Conservation (phyloP, 352 stramenopile genomes). For the Phytophthora tubulina region DNA sequence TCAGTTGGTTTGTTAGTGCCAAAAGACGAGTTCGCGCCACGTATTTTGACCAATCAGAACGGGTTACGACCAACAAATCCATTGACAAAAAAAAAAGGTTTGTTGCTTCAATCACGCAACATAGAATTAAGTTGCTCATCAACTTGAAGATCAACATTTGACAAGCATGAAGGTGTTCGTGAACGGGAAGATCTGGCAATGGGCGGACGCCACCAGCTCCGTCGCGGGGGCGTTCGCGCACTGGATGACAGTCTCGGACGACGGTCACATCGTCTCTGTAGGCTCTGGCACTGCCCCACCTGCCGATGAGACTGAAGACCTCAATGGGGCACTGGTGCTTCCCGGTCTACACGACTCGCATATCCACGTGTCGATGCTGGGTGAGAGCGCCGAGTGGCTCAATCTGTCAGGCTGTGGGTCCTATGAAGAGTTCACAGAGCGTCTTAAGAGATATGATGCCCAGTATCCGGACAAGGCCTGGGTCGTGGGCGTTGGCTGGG, state of each 20-base stretch:
- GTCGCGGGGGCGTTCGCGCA: conserved; percentile 37
- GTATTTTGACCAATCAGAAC: conserved; percentile 26
- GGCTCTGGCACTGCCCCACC: conserved; percentile 34
- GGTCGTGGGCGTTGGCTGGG: conserved; percentile 89
- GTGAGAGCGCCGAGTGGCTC: conserved; percentile 87
- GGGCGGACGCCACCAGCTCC: conserved; percentile 27
- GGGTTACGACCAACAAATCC: too few species aligned
- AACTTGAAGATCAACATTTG: conserved; percentile 3
- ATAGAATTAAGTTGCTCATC: neutral
- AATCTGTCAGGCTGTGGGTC: conserved; percentile 79
- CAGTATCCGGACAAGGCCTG: conserved; percentile 75
- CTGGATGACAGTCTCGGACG: conserved; percentile 72
- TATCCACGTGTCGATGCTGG: conserved; percentile 89
- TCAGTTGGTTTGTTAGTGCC: conserved; percentile 26
- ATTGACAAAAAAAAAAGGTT: too few species aligned
- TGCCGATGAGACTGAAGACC: conserved; percentile 48
- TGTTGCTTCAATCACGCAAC: too few species aligned
- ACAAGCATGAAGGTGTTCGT: conserved; percentile 55
- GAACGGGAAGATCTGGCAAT: conserved; percentile 84
- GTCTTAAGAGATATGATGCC: conserved; percentile 66
- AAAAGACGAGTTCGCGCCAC: conserved; percentile 19
- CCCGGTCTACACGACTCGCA: conserved; percentile 91
- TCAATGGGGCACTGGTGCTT: conserved; percentile 72
- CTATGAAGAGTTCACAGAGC: conserved; percentile 72
- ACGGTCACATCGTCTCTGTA: conserved; percentile 52